Percentiles rank a stretch among this genome's conserved stretches.
Conservation (phyloP, 371 early-diverging fungal species). For the Mortierella sp. region DNA sequence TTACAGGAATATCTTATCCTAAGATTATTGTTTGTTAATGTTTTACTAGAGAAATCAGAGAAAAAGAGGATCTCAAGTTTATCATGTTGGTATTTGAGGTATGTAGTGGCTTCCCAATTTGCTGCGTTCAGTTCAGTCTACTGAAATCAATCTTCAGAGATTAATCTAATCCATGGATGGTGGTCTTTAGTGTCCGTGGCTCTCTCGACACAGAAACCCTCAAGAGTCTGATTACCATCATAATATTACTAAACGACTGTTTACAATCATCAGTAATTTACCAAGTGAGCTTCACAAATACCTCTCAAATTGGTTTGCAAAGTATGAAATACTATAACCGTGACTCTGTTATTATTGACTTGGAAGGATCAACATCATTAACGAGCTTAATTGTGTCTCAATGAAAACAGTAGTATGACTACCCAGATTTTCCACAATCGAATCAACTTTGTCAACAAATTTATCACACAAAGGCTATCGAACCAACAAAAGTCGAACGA, state of each 20-base stretch:
- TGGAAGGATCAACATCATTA: not conserved
- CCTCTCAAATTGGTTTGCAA: constrained; percentile 83
- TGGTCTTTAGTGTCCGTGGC: constrained; percentile 71
- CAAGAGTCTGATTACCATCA: constrained; percentile 81
- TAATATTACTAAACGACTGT: constrained; percentile 75
- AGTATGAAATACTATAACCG: constrained; percentile 42
- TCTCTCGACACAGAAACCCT: constrained; percentile 73
- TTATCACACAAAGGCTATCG: constrained; percentile 82
- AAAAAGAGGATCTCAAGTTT: constrained; percentile 79
- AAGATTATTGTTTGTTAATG: not conserved
- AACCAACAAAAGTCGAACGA: constrained; percentile 64
- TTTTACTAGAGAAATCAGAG: constrained; percentile 55
- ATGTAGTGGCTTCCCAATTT: constrained; percentile 1
- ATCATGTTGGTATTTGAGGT: constrained; percentile 89
- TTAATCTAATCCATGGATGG: not conserved
- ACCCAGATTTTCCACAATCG: constrained; percentile 74
- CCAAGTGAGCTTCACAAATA: constrained; percentile 84
- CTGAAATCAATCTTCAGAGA: not conserved
- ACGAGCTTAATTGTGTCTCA: not conserved
- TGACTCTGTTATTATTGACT: not conserved
- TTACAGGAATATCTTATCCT: not conserved
- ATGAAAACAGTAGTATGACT: constrained; percentile 62
- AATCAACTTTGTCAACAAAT: constrained; percentile 84
- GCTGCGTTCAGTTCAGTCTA: not conserved
- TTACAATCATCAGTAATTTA: constrained; percentile 81